These are phyloP conservation scores for Wickerhamiella kurtzmanii DNA, from an alignment of 805 yeast genomes.

Conservation along the genomic window DNA sequence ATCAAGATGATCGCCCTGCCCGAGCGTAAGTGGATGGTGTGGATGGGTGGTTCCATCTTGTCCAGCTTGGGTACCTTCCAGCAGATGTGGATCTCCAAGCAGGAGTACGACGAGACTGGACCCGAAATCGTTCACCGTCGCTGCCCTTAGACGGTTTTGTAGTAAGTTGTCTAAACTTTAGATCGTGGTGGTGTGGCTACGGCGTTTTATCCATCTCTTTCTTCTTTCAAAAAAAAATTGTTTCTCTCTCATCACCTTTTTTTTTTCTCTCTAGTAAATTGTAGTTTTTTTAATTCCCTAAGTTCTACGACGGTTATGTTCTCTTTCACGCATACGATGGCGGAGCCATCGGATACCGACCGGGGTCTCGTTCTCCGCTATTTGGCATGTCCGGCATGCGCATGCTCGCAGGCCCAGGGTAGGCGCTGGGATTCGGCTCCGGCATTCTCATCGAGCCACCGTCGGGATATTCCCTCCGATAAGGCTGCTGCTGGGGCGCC, in stretches of 20 bases:
- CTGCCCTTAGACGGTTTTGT: slow-evolving; percentile 51
- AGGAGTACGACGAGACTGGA: slow-evolving; percentile 99
- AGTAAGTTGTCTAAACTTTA: not conserved
- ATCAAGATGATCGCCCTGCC: slow-evolving; percentile 99
- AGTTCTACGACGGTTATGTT: too few species aligned
- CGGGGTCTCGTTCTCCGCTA: too few species aligned
- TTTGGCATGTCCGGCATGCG: not conserved
- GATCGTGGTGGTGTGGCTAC: not conserved
- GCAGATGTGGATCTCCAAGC: slow-evolving; percentile 99
- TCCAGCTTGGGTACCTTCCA: slow-evolving; percentile 99
- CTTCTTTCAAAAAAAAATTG: not conserved
- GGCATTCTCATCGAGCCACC: not conserved
- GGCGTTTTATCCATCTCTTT: not conserved
- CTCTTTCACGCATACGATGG: too few species aligned
- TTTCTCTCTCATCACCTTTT: not conserved
- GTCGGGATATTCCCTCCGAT: not conserved
- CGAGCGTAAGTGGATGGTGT: slow-evolving; percentile 97
- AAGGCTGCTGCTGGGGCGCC: not conserved
- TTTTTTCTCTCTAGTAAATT: not conserved
- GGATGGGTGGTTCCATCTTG: slow-evolving; percentile 99
- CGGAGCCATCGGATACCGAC: not conserved
- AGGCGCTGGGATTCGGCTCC: not conserved
- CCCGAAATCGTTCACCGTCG: slow-evolving; percentile 97
- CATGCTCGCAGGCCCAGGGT: not conserved
- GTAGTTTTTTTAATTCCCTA: too few species aligned